phyloP scores from a whole-genome alignment of 306 rosid genomes.

The barrel medic (Medicago truncatula) region MtrunA17r5.0-ANR NC_053046.1:17413501-17414000 shows the following conservation, averaged over 20 bases:
- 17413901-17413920: not conserved
- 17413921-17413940: not conserved
- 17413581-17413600: conserved; percentile 3
- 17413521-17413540: conserved; percentile 19
- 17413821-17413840: no score
- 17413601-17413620: not conserved
- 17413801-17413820: no score
- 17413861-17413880: no score
- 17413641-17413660: not conserved
- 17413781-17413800: no score
- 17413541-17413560: not conserved
- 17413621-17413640: not conserved
- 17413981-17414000: conserved; percentile 13
- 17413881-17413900: no score
- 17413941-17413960: not conserved
- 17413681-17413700: not conserved
- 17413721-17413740: not conserved
- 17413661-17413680: not conserved
- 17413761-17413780: not conserved
- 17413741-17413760: no score
- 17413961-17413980: not conserved
- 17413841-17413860: no score
- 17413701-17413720: not conserved
- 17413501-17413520: not conserved
- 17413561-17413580: not conserved